Evolutionary conservation across 441 rosid genomes (phyloP).

Genomic region (Brassica hybrid): DNA sequence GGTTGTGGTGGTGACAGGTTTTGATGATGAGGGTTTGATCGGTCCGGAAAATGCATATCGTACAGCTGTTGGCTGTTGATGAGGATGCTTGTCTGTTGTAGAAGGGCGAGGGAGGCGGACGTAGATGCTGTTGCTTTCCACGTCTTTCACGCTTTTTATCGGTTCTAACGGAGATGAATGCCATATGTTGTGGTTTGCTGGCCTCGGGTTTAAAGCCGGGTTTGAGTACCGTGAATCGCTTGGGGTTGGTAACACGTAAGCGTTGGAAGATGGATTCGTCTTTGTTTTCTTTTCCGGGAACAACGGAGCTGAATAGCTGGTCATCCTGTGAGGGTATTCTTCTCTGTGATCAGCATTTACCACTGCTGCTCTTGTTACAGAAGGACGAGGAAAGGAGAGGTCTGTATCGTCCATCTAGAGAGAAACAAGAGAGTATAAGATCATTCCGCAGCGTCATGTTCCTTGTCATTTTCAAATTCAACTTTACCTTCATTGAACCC

Average conservation of each 20-base stretch:
- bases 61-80: conserved; percentile 52
- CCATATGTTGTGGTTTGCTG: conserved; percentile 49
- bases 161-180: conserved; percentile 93
- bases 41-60: conserved; percentile 85
- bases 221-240: conserved; percentile 56
- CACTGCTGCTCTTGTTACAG: conserved; percentile 52
- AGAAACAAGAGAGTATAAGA: conserved; percentile 19
- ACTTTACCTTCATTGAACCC: conserved; percentile 66
- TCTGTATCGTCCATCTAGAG: conserved; percentile 69
- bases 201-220: conserved; percentile 51
- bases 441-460: conserved; percentile 4
- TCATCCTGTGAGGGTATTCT: conserved; percentile 52
- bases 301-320: conserved; percentile 91
- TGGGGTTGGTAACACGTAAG: conserved; percentile 91
- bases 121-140: conserved; percentile 36
- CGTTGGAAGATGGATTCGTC: conserved; percentile 52
- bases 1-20: conserved; percentile 48
- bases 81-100: conserved; percentile 51
- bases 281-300: conserved; percentile 76
- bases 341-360: conserved; percentile 65
- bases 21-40: conserved; percentile 61
- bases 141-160: conserved; percentile 60
- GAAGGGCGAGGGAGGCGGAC: conserved; percentile 69
- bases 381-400: conserved; percentile 56
- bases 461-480: not conserved